phyloP scores from a whole-genome alignment of 495 filamentous ascomycete species.

The Penicillium salamii region DNA sequence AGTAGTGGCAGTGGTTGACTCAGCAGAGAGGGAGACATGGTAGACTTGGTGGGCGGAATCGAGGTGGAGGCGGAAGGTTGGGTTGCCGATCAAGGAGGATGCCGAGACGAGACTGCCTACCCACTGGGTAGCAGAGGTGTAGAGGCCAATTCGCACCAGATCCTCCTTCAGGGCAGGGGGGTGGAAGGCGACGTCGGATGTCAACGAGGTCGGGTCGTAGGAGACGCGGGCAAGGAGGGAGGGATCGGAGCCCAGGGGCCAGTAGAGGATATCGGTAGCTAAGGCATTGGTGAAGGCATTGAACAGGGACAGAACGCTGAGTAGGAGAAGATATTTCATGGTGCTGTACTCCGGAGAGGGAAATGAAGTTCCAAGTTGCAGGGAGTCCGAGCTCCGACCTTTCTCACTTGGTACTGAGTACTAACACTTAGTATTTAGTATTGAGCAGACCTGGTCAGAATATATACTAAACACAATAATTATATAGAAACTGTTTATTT shows the following conservation, averaged over 20 bases:
- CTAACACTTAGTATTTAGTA: too few relatives aligned
- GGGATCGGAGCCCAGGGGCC: constrained; percentile 37
- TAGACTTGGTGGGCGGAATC: constrained; percentile 35
- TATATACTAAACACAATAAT: too few relatives aligned
- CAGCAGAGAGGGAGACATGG: constrained; percentile 29
- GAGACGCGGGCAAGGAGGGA: constrained; percentile 40
- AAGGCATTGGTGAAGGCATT: constrained; percentile 18
- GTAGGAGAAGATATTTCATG: constrained; percentile 27
- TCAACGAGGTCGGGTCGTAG: constrained; percentile 33
- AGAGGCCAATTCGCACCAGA: constrained; percentile 40
- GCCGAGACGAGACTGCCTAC: constrained; percentile 36
- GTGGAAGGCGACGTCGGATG: constrained; percentile 34
- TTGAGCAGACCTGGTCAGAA: too few relatives aligned
- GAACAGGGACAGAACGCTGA: constrained; percentile 17
- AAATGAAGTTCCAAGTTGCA: too few relatives aligned
- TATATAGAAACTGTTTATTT: too few relatives aligned
- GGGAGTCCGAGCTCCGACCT: too few relatives aligned
- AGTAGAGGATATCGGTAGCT: constrained; percentile 39
- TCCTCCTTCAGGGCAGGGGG: constrained; percentile 22
- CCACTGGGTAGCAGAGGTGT: constrained; percentile 35
- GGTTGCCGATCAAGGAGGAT: constrained; percentile 25
- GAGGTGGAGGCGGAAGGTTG: constrained; percentile 37
- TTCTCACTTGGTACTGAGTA: too few relatives aligned
- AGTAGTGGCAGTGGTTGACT: neutral
- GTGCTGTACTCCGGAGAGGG: too few relatives aligned